Base-by-base conservation (phyloP, 2,329 filamentous ascomycete species). In the Ophiosphaerella korrae region DNA sequence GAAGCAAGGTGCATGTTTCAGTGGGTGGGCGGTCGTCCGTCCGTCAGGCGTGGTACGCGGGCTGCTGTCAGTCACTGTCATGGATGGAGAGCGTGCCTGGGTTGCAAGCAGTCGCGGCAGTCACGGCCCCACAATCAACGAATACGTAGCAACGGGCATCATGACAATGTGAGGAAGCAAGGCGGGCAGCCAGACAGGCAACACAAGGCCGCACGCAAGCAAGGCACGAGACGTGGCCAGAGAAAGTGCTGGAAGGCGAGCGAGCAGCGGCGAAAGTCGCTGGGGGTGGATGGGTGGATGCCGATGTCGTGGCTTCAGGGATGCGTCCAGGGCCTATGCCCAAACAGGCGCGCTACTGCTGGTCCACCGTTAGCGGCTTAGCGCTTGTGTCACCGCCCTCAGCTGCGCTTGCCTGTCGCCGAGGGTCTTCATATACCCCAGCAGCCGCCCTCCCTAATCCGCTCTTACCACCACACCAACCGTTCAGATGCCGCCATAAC, bases 401-500 rank as follows among this genome's bases (percentile, higher is more conserved):
- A 12, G 35, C 8, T 31, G 34, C 24, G 45, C 16, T 32, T 39
- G 41, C 3, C 36, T 50, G 50, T 46, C 47, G 50, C 42, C 57
- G 36, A 41, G 42, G 42, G 44, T 52, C 38, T 42, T 51, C 39
- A 45, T 56, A 58, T 53, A 58, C 41, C 57, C 36, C 52, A 51
- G 39, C 44, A 21, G 18, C 39, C 42, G 46, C 48, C 54, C 60
- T 58, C 52, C 46, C 43, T 55, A 36, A 60, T 60, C 61, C 57
- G 55, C 52, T 52, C 55, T 56, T 55, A 63, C 60, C 58, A 63
- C 58, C 60, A 53, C 57, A 57, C 57, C 55, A 53, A 53, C 52
- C 55, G 47, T 55, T 52, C 59, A 55, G 53, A 70, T 68, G 62
- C 57, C 60, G 62, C 66, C 60, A 58, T 65, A 62, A 65, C 60